Evolutionary conservation across 2,329 filamentous ascomycete species (phyloP).

Genomic region (Trichophyton mentagrophytes): DNA sequence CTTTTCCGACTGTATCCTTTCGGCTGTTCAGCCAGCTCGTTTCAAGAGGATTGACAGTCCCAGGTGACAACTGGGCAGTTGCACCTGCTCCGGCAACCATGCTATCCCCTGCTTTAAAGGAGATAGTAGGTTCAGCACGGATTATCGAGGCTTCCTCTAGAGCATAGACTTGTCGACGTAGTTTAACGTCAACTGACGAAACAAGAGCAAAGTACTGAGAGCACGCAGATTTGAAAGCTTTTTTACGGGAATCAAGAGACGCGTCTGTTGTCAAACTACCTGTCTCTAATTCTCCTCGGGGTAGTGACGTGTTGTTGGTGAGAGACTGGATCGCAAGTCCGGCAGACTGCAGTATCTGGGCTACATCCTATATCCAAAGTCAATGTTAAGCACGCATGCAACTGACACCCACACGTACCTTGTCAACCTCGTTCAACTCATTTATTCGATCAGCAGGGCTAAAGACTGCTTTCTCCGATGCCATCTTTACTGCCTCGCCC

Average conservation of each 20-base stretch:
- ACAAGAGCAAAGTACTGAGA: slow-evolving; percentile 58
- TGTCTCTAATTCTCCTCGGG: slow-evolving; percentile 17
- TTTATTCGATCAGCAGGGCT: slow-evolving; percentile 65
- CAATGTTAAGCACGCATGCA: neutral
- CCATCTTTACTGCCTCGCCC: neutral
- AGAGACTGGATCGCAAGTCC: slow-evolving; percentile 53
- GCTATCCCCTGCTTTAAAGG: slow-evolving; percentile 21
- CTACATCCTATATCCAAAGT: slow-evolving; percentile 32
- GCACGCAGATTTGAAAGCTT: slow-evolving; percentile 44
- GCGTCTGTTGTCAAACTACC: slow-evolving; percentile 17
- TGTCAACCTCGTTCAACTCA: slow-evolving; percentile 68
- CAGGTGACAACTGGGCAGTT: slow-evolving; percentile 15
- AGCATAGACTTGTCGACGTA: slow-evolving; percentile 64
- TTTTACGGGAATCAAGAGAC: slow-evolving; percentile 43
- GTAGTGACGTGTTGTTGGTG: slow-evolving; percentile 35
- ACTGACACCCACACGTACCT: slow-evolving; percentile 29
- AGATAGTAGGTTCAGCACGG: slow-evolving; percentile 27
- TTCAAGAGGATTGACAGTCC: slow-evolving; percentile 52
- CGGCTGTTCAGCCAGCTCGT: slow-evolving; percentile 83
- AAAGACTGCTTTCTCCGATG: slow-evolving; percentile 30
- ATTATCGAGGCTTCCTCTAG: slow-evolving; percentile 73
- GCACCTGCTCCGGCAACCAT: slow-evolving; percentile 18
- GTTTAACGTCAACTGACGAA: slow-evolving; percentile 58
- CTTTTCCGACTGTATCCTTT: slow-evolving; percentile 65
- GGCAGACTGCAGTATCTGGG: slow-evolving; percentile 45